Evolutionary conservation across 2,329 filamentous ascomycete genomes (phyloP).

Genomic region (Coniochaeta hoffmannii): DNA sequence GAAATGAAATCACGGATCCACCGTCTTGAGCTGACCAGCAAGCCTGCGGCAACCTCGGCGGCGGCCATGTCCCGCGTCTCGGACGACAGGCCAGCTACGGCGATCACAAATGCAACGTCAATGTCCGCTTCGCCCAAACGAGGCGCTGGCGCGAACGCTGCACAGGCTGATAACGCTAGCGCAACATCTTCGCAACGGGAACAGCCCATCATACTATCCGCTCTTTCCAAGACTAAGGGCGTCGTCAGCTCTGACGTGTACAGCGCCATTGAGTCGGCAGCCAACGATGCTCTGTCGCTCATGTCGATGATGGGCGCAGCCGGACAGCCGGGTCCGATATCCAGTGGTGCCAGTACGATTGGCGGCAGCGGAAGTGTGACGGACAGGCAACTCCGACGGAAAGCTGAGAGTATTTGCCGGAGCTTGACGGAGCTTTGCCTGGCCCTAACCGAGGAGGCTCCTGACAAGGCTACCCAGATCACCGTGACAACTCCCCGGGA

Average conservation of each 20-base stretch:
- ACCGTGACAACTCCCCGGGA: slow-evolving; percentile 13
- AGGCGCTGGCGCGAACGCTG: slow-evolving; percentile 11
- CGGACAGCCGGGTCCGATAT: slow-evolving; percentile 61
- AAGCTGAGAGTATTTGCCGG: slow-evolving; percentile 87
- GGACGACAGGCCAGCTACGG: slow-evolving; percentile 80
- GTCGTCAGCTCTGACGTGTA: slow-evolving; percentile 67
- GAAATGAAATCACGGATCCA: slow-evolving; percentile 91
- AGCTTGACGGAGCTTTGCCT: slow-evolving; percentile 89
- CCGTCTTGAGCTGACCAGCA: slow-evolving; percentile 82
- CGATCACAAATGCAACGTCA: slow-evolving; percentile 84
- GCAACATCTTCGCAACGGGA: slow-evolving; percentile 37
- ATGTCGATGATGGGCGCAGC: slow-evolving; percentile 69
- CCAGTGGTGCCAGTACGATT: slow-evolving; percentile 57
- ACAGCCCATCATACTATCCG: slow-evolving; percentile 65
- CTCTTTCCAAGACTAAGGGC: slow-evolving; percentile 69
- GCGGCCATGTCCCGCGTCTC: slow-evolving; percentile 68
- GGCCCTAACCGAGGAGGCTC: slow-evolving; percentile 60
- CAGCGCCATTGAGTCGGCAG: slow-evolving; percentile 70
- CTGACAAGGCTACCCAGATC: slow-evolving; percentile 23
- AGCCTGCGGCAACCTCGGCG: slow-evolving; percentile 73
- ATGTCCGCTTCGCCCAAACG: slow-evolving; percentile 85
- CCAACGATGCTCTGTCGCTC: slow-evolving; percentile 72
- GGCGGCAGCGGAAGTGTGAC: slow-evolving; percentile 46
- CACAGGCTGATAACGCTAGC: slow-evolving; percentile 35
- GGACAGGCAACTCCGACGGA: slow-evolving; percentile 80